Percentiles rank a stretch among this genome's conserved stretches.
Evolutionary conservation across 1,139 yeast species (phyloP).

Genomic region (Zygosaccharomyces pseudobailii): DNA sequence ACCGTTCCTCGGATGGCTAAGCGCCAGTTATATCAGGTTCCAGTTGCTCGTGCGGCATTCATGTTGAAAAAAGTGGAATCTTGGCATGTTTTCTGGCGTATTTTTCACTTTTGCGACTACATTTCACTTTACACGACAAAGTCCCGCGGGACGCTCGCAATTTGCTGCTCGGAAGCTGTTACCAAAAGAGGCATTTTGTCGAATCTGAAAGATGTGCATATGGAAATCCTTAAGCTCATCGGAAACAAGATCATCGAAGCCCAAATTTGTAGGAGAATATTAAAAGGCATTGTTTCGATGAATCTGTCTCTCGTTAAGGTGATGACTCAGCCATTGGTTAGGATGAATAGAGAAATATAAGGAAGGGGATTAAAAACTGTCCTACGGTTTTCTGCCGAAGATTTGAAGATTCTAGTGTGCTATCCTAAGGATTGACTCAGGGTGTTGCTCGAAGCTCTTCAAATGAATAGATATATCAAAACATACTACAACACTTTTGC

Average conservation of each 20-base stretch:
- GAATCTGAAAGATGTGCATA: not conserved
- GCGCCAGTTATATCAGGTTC: too few relatives aligned
- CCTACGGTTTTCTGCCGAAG: too few relatives aligned
- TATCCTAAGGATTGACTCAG: not conserved
- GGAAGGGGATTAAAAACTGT: not conserved
- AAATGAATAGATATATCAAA: not conserved
- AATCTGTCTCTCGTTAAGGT: too few relatives aligned
- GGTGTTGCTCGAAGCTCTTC: too few relatives aligned
- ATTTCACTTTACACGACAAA: not conserved
- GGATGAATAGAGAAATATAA: not conserved
- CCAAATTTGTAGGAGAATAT: not conserved
- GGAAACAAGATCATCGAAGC: not conserved
- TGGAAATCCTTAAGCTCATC: not conserved
- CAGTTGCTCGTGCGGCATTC: too few relatives aligned
- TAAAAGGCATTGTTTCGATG: too few relatives aligned
- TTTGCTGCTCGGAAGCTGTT: not conserved
- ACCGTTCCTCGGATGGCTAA: too few relatives aligned
- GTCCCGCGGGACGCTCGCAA: not conserved
- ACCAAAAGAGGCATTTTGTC: not conserved
- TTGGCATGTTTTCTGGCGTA: not conserved
- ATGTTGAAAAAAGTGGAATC: too few relatives aligned
- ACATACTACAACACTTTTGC: not conserved
- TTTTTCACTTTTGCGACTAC: not conserved
- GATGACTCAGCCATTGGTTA: not conserved
- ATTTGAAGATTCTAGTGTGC: not conserved